phyloP scores from a whole-genome alignment of 208 protist species.

The Leptomonas seymouri region DNA sequence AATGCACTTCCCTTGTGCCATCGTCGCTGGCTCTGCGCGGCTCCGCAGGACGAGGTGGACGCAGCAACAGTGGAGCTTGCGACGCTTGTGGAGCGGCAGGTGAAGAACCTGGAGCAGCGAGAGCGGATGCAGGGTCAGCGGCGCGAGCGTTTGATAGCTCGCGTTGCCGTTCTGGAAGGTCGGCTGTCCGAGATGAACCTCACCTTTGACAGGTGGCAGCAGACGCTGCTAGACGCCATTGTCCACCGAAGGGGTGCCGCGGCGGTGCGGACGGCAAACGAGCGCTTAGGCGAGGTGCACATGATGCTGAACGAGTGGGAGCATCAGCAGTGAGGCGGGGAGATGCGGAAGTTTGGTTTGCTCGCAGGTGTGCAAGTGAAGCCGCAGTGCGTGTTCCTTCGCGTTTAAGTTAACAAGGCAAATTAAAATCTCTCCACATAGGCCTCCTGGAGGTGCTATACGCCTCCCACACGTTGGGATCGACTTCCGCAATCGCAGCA shows the following conservation, averaged over 20 bases:
- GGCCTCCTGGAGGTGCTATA: too few species aligned
- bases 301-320: slow-evolving; percentile 57
- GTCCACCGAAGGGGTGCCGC: slow-evolving; percentile 59
- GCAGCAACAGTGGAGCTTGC: slow-evolving; percentile 16
- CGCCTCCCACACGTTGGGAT: too few species aligned
- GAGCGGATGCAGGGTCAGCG: slow-evolving; percentile 34
- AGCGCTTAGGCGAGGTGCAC: slow-evolving; percentile 67
- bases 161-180: slow-evolving; percentile 31
- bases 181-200: slow-evolving; percentile 18
- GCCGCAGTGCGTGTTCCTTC: not conserved
- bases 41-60: slow-evolving; percentile 24
- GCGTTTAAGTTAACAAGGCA: not conserved
- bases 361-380: not conserved
- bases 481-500: too few species aligned
- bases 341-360: not conserved
- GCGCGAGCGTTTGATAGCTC: slow-evolving; percentile 31
- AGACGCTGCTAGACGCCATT: slow-evolving; percentile 66
- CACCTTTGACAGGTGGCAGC: slow-evolving; percentile 31
- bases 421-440: too few species aligned
- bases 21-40: slow-evolving; percentile 31
- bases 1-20: slow-evolving; percentile 36
- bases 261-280: slow-evolving; percentile 60
- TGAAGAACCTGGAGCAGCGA: slow-evolving; percentile 13
- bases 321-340: slow-evolving; percentile 17
- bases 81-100: slow-evolving; percentile 12